A percentile compares a stretch with the other conserved stretches of the same genome.
These are phyloP conservation scores for Thymus quinquecostatus DNA, from an alignment of 257 asterid genomes.

Conservation along the genomic window DNA sequence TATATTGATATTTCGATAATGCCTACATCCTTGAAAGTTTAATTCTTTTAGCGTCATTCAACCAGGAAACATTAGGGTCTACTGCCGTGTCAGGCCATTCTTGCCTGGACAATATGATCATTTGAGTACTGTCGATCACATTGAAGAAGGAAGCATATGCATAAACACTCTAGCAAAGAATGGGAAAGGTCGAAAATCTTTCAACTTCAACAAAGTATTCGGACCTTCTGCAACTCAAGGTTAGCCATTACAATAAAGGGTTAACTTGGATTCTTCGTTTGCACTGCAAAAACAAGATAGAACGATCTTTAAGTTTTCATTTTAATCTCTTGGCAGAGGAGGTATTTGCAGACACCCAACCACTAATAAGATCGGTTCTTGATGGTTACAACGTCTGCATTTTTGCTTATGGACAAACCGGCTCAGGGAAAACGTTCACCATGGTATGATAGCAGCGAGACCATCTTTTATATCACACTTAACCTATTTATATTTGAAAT, in stretches of 20 bases:
- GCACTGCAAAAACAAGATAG: neutral
- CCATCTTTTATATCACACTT: neutral
- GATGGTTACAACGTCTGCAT: slow-evolving; percentile 97
- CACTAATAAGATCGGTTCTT: slow-evolving; percentile 84
- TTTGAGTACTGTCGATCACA: slow-evolving; percentile 67
- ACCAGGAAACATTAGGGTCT: slow-evolving; percentile 91
- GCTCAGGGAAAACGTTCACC: slow-evolving; percentile 92
- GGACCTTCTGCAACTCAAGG: slow-evolving; percentile 89
- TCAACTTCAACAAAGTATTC: slow-evolving; percentile 85
- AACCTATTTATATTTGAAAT: slow-evolving; percentile 19
- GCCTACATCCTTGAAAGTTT: slow-evolving; percentile 14
- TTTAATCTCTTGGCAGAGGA: slow-evolving; percentile 56
- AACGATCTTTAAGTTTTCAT: slow-evolving; percentile 14
- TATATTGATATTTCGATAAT: slow-evolving; percentile 15
- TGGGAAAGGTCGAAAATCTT: slow-evolving; percentile 71
- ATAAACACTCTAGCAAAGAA: slow-evolving; percentile 61
- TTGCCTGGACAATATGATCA: slow-evolving; percentile 59
- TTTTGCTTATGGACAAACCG: slow-evolving; percentile 96
- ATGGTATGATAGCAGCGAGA: slow-evolving; percentile 55
- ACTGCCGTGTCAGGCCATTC: slow-evolving; percentile 91
- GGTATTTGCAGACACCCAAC: slow-evolving; percentile 87
- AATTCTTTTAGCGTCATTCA: slow-evolving; percentile 24
- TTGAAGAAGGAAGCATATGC: slow-evolving; percentile 78
- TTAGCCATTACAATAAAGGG: slow-evolving; percentile 30
- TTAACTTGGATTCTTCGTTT: slow-evolving; percentile 13